Evolutionary conservation across 225 moss, liverwort and hornwort species (phyloP).

Genomic region (Polytrichum formosum): DNA sequence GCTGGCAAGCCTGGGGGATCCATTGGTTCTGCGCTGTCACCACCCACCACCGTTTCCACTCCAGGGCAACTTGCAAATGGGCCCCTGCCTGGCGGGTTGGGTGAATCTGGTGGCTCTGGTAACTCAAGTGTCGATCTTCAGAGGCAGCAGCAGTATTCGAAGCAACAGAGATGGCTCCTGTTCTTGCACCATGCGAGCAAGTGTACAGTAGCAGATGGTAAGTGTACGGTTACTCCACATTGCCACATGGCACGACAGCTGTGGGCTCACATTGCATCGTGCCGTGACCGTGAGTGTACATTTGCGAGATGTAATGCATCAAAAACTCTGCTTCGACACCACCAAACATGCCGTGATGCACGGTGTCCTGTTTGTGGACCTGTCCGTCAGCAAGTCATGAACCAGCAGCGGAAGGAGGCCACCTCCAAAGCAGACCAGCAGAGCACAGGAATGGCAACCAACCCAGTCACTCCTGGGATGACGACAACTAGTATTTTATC

Average conservation of each 20-base stretch:
- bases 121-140: constrained; percentile 64
- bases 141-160: constrained; percentile 89
- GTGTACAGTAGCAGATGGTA: constrained; percentile 75
- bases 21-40: constrained; percentile 49
- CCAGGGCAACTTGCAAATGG: constrained; percentile 46
- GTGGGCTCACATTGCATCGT: constrained; percentile 79
- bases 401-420: constrained; percentile 67
- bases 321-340: constrained; percentile 86
- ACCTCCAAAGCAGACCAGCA: constrained; percentile 37
- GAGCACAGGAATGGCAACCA: constrained; percentile 32
- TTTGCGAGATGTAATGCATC: constrained; percentile 93
- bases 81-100: constrained; percentile 39
- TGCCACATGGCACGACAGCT: constrained; percentile 96
- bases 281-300: constrained; percentile 82
- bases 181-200: constrained; percentile 97
- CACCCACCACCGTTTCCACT: constrained; percentile 32
- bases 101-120: constrained; percentile 25
- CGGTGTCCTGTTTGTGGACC: constrained; percentile 98
- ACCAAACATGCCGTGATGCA: constrained; percentile 77
- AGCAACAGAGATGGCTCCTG: constrained; percentile 94
- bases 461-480: constrained; percentile 36
- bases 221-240: constrained; percentile 82
- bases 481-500: constrained; percentile 31
- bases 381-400: constrained; percentile 78
- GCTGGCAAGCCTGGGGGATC: constrained; percentile 38